These are phyloP conservation scores for Nannochloropsis oceanica DNA, from an alignment of 108 stramenopile species.

Conservation along the genomic window DNA sequence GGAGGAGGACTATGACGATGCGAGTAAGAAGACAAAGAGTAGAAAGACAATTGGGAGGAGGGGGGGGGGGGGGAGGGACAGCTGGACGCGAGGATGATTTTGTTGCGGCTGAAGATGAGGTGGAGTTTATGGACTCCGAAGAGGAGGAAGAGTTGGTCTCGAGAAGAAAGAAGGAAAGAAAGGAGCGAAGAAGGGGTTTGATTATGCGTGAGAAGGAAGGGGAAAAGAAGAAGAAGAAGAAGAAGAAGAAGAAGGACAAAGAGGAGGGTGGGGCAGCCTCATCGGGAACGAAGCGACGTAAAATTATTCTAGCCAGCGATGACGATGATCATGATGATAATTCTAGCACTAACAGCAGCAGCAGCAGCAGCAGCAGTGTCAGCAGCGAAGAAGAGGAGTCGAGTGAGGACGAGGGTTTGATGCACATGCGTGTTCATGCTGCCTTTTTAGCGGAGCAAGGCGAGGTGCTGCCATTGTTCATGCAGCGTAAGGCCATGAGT, in stretches of 20 bases:
- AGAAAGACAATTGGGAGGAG: not conserved
- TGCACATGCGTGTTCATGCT: not conserved
- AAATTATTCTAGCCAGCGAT: not conserved
- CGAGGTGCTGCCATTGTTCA: not conserved
- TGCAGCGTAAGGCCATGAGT: not conserved
- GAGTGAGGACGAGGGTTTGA: not conserved
- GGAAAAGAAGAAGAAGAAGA: not conserved
- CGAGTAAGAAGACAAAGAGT: not conserved
- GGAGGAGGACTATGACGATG: not conserved
- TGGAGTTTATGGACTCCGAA: not conserved
- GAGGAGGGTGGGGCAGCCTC: not conserved
- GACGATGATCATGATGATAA: not conserved
- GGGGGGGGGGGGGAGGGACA: not conserved
- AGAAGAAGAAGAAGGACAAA: not conserved
- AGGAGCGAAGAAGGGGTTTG: not conserved
- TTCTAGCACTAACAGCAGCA: not conserved
- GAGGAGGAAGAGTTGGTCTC: not conserved
- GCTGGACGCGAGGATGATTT: not conserved
- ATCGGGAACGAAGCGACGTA: not conserved
- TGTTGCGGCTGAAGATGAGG: not conserved
- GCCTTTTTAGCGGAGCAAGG: not conserved
- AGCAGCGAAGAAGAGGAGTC: not conserved
- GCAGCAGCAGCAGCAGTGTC: not conserved
- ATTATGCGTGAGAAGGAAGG: not conserved
- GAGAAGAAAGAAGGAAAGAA: not conserved